Conservation (phyloP, 2,329 filamentous ascomycete species). For the Graphilbum ipis-grandicollis region DNA sequence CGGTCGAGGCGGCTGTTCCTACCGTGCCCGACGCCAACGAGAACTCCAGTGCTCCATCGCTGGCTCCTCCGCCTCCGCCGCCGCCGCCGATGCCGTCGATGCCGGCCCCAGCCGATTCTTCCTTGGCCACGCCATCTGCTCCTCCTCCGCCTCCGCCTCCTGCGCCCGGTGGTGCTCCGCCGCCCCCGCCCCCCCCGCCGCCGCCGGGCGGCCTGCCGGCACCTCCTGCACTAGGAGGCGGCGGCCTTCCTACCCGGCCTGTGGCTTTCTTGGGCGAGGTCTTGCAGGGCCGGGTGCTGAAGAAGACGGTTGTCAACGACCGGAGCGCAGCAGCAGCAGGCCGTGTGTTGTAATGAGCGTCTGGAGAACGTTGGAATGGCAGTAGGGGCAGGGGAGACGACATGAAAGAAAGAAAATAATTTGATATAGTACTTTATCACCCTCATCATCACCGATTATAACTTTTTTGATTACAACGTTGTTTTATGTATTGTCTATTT, state of each 20-base stretch:
- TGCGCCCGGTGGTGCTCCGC: slow-evolving; percentile 16
- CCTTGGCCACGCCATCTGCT: slow-evolving; percentile 19
- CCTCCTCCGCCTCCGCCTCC: slow-evolving; percentile 20
- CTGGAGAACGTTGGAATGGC: background rate
- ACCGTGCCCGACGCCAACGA: slow-evolving; percentile 10
- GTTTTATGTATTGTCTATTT: no score
- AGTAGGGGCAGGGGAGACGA: background rate
- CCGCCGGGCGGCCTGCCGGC: slow-evolving; percentile 19
- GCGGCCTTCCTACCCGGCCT: slow-evolving; percentile 28
- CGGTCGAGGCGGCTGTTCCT: slow-evolving; percentile 6
- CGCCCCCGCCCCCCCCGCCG: slow-evolving; percentile 24
- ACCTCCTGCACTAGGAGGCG: slow-evolving; percentile 20
- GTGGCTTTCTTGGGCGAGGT: slow-evolving; percentile 66
- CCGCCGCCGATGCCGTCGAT: slow-evolving; percentile 8
- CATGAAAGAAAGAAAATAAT: no score
- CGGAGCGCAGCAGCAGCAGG: slow-evolving; percentile 59
- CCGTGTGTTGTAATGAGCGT: slow-evolving; percentile 42
- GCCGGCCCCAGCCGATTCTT: slow-evolving; percentile 2
- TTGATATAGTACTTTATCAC: no score
- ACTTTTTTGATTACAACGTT: no score
- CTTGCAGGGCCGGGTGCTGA: slow-evolving; percentile 58
- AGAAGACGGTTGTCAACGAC: slow-evolving; percentile 82
- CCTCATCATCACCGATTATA: no score
- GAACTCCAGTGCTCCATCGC: slow-evolving; percentile 12
- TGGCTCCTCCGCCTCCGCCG: slow-evolving; percentile 8